Evolutionary conservation across 345 rosid species (phyloP), one percentile per base, ranked within the genome.

Genomic region (Brassica nigra): DNA sequence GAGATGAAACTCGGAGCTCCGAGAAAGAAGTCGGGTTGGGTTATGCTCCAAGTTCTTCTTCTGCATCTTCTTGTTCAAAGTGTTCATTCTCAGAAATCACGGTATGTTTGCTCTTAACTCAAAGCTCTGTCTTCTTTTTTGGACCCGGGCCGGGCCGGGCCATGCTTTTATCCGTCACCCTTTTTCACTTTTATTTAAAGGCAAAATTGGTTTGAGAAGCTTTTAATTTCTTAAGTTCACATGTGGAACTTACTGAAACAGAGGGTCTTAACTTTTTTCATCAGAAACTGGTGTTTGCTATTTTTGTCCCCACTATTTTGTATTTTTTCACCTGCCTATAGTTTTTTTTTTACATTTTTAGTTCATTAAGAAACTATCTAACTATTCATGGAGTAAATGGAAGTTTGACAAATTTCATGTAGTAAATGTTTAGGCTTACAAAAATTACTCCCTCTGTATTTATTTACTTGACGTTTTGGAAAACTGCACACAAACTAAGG

Each of bases 1-100:
- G 47, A 80, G 57, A 80, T 80, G 83, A 71, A 62, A 42, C 44
- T 75, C 63, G 64, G 69, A 76, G 80, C 76, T 80, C 80, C 73
- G 63, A 8, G 4, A 14, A 75, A 30, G 15, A 65, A 71, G 36
- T 8, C 54, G 64, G 64, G 64, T 76, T 30, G 57, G 69, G 39
- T 80, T 66, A 55, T 71, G 1, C 0, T 75, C 11, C 73, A 42
- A 54, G 33, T 80, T 64, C 73, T 80, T 69, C 71, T 80, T 62
- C 61, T 62, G 0, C 75, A 12, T 42, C 27, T 68, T 15, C 54
- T 79, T 76, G 73, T 80, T 42, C 80, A 70, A 20, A 64, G 66
- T 71, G 83, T 58, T 70, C 73, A 58, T 76, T 65, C 80, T 70
- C 83, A 76, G 47, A 76, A 47, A 11, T 42, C 76, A 59, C 77